Base-by-base conservation (phyloP, 2,329 filamentous ascomycete species). In the Daldinia eschscholtzii region DNA sequence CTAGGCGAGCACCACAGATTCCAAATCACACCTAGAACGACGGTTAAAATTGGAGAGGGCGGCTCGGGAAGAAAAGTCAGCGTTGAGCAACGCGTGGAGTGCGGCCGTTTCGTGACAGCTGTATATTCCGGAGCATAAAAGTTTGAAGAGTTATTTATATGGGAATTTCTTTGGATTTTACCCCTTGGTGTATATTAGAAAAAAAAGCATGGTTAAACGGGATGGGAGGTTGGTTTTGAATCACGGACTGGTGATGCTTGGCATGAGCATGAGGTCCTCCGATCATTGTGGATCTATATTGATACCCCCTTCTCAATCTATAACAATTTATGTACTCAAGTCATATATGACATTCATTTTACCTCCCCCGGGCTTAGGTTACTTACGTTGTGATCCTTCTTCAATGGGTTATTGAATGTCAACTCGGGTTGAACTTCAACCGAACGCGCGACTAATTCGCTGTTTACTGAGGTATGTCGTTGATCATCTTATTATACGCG, bases 11-110 rank as follows among this genome's bases (percentile, higher is more conserved):
- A 89, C 75, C 89, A 94, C 78, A 84, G 94, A 39, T 89, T 98
- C 66, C 87, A 97, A 79, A 88, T 97, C 72, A 93, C 94, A 65
- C 94, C 94, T 42, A 84, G 87, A 73, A 88, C 91, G 72, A 93
- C 87, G 71, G 91, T 92, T 20, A 88, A 85, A 64, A 79, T 96
- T 6, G 88, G 87, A 2, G 83, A 84, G 65, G 83, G 80, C 9
- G 85, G 85, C 57, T 85, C 83, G 72, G 92, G 92, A 1, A 85
- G 91, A 75, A 92, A 86, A 77, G 91, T 92, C 15, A 91, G 86
- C 61, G 83, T 97, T 72, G 94, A 97, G 83, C 95, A 98, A 82
- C 90, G 90, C 73, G 90, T 97, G 10, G 93, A 96, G 79, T 98
- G 94, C 78, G 95, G 95, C 18, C 87, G 92, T 70, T 90, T 88